Base-by-base conservation (phyloP, 2,329 filamentous ascomycete genomes). In the Aaosphaeria arxii region DNA sequence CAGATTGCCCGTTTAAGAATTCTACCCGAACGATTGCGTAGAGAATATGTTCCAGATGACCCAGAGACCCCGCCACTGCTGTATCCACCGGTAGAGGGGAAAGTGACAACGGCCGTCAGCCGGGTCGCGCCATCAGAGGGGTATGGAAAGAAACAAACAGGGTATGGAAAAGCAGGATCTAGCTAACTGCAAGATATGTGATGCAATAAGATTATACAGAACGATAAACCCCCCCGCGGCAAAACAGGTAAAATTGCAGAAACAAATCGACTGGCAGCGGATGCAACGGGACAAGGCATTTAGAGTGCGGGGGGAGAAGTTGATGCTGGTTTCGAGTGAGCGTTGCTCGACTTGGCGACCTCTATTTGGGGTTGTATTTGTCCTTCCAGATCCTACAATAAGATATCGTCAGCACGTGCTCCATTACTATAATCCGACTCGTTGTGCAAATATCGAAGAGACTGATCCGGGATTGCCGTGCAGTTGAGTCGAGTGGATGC, bases 361-460 rank as follows among this genome's bases (percentile, higher is more conserved):
- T 41, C 42, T 64, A 76, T 63, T 77, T 77, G 17, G 78, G 76
- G 54, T 77, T 81, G 74, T 97, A 96, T 74, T 97, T 97, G 54
- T 95, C 91, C 71, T 97, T 97, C 90, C 92, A 96, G 66, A 97
- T 96, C 91, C 90, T 95, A 66, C 59, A 40, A 43, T 42, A 38
- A 46, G 30, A 30, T n/a, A 44, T n/a, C 17, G 61, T 67, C 45
- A 67, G 64, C 64, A 62, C 61, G 60, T 65, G 62, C 47, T 13
- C 42, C 28, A 13, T 50, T 40, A 40, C 48, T 39, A 33, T 29
- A 42, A 40, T 38, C 42, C 31, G 41, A 44, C 46, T 49, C 48
- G 42, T 38, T 39, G 49, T 32, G 30, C 40, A 28, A 29, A 24
- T 24, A 24, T 24, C 17, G 17, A 24, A 24, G 17, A 24, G 17